These are phyloP conservation scores for Asterochloris erici DNA, from an alignment of 139 green algal genomes.

Conservation along the genomic window DNA sequence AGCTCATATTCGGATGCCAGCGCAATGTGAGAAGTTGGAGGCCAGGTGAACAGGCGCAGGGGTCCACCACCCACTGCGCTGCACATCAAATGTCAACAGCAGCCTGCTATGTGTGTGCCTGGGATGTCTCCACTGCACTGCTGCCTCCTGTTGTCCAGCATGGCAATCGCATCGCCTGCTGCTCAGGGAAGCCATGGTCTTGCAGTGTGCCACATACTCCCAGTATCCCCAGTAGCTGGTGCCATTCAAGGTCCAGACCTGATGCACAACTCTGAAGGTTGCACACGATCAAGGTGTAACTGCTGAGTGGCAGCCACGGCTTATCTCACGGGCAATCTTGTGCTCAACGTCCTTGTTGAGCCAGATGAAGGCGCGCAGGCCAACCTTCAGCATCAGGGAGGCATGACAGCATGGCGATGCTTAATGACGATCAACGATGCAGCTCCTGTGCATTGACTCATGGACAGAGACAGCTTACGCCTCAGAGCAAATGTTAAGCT, in stretches of 20 bases:
- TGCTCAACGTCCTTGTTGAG: not conserved
- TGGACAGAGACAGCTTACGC: too few species aligned
- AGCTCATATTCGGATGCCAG: too few species aligned
- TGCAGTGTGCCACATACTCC: not conserved
- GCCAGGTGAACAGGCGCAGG: too few species aligned
- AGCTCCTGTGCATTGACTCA: too few species aligned
- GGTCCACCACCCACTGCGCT: too few species aligned
- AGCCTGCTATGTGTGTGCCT: too few species aligned
- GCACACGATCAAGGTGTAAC: not conserved
- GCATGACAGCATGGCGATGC: not conserved
- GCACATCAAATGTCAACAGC: too few species aligned
- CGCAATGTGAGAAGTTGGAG: too few species aligned
- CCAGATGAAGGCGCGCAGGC: conserved; percentile 10
- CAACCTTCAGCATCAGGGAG: conserved; percentile 6
- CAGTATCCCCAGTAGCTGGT: conserved; percentile 1
- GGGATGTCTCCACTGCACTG: too few species aligned
- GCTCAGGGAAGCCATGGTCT: conserved; percentile 17
- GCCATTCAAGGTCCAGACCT: conserved; percentile 6
- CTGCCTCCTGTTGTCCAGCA: not conserved
- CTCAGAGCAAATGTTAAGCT: too few species aligned
- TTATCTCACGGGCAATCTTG: conserved; percentile 7
- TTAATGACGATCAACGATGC: too few species aligned
- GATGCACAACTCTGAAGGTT: not conserved
- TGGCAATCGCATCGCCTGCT: not conserved
- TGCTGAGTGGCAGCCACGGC: not conserved